Percentiles rank a stretch among this genome's conserved stretches.
phyloP scores from a whole-genome alignment of 306 rosid genomes.

The Cicer chorassanicum region DNA sequence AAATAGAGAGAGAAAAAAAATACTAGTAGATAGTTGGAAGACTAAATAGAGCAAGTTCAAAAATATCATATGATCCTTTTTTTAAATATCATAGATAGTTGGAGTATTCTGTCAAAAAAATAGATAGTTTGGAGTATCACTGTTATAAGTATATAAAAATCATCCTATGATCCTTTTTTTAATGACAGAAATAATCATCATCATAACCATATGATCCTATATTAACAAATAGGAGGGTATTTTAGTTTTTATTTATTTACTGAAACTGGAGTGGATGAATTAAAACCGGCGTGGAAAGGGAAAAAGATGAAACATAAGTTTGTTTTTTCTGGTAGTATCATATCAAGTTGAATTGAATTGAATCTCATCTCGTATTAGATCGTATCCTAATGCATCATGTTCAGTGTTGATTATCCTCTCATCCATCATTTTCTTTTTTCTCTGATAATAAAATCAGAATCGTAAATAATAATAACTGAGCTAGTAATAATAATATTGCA shows the following conservation, averaged over 20 bases:
- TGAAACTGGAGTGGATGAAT: constrained; percentile 16
- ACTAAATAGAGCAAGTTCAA: too few relatives aligned
- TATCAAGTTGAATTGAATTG: constrained; percentile 30
- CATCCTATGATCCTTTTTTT: too few relatives aligned
- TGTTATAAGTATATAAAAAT: too few relatives aligned
- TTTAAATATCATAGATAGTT: too few relatives aligned
- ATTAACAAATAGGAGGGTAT: too few relatives aligned
- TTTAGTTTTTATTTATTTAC: not conserved
- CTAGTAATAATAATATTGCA: constrained; percentile 8
- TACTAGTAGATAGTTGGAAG: too few relatives aligned
- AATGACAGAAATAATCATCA: too few relatives aligned
- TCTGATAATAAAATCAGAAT: not conserved
- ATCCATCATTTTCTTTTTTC: not conserved
- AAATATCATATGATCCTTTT: too few relatives aligned
- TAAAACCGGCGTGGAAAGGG: not conserved
- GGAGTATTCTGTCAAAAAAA: too few relatives aligned
- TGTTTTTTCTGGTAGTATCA: constrained; percentile 41
- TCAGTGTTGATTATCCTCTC: constrained; percentile 23
- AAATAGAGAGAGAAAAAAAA: too few relatives aligned
- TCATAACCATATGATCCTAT: too few relatives aligned
- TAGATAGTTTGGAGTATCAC: too few relatives aligned
- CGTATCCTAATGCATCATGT: constrained; percentile 4
- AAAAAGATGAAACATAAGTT: not conserved
- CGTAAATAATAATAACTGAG: not conserved
- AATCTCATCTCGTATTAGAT: not conserved